Evolutionary conservation across 805 yeast genomes (phyloP).

Genomic region (Candida schatavii): DNA sequence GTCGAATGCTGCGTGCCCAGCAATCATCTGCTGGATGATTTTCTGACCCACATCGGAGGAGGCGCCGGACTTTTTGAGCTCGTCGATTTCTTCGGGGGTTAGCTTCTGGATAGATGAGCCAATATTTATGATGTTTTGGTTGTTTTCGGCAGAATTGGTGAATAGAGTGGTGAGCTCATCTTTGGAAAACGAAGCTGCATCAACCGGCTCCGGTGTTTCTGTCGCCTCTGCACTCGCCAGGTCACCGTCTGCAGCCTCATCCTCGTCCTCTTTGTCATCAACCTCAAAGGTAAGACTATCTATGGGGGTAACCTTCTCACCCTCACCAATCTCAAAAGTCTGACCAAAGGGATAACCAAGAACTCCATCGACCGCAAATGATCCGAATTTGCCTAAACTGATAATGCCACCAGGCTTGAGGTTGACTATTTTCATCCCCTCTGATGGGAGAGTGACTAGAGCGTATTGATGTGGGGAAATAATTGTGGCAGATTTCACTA

Average conservation of each 20-base stretch:
- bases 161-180: slow-evolving; percentile 37
- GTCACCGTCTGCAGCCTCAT: slow-evolving; percentile 9
- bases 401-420: slow-evolving; percentile 59
- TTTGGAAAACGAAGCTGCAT: slow-evolving; percentile 25
- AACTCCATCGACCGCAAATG: slow-evolving; percentile 69
- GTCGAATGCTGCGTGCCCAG: slow-evolving; percentile 81
- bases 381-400: slow-evolving; percentile 88
- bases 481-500: slow-evolving; percentile 24
- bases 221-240: slow-evolving; percentile 13
- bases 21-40: slow-evolving; percentile 77
- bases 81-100: slow-evolving; percentile 78
- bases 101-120: slow-evolving; percentile 73
- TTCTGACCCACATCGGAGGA: slow-evolving; percentile 63
- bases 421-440: slow-evolving; percentile 69
- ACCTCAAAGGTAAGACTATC: slow-evolving; percentile 32
- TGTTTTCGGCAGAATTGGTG: slow-evolving; percentile 51
- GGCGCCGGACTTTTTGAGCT: slow-evolving; percentile 69
- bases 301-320: slow-evolving; percentile 49
- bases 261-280: slow-evolving; percentile 31
- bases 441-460: slow-evolving; percentile 77
- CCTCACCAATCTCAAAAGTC: slow-evolving; percentile 77
- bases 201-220: slow-evolving; percentile 30
- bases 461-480: slow-evolving; percentile 54
- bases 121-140: slow-evolving; percentile 64
- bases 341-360: slow-evolving; percentile 85